Percentiles rank a stretch among this genome's conserved stretches.
Evolutionary conservation across 139 green algal species (phyloP).

Genomic region (Chlamydomonas applanata): DNA sequence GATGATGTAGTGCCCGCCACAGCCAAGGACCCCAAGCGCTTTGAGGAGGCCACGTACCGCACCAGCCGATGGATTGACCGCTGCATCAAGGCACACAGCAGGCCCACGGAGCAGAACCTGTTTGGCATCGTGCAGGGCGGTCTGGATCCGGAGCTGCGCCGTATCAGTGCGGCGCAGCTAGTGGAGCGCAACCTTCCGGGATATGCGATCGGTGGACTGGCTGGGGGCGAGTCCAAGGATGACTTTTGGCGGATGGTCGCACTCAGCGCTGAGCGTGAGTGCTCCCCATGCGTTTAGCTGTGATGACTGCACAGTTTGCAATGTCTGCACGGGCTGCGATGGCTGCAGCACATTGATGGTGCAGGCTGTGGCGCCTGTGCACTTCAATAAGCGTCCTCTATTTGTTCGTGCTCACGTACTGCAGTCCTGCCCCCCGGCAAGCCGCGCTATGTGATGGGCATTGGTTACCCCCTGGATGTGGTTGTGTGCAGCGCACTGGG

Average conservation of each 20-base stretch:
- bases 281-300: background rate
- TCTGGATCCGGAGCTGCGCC: constrained; percentile 53
- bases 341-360: too few species aligned
- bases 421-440: constrained; percentile 59
- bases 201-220: constrained; percentile 94
- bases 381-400: background rate
- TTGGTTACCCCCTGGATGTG: constrained; percentile 92
- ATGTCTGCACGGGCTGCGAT: background rate
- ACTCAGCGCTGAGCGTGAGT: constrained; percentile 41
- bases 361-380: too few species aligned
- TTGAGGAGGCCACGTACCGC: constrained; percentile 90
- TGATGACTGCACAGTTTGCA: background rate
- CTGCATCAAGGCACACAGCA: constrained; percentile 85
- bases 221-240: constrained; percentile 92
- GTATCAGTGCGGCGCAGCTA: constrained; percentile 67
- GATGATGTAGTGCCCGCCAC: constrained; percentile 92
- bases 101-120: constrained; percentile 84
- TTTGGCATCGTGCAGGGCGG: constrained; percentile 85
- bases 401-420: background rate
- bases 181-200: constrained; percentile 72
- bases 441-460: constrained; percentile 87
- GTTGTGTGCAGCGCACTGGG: constrained; percentile 91
- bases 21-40: constrained; percentile 59
- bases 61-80: constrained; percentile 93
- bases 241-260: constrained; percentile 89